Base-by-base conservation (phyloP, 495 filamentous ascomycete species). In the Glarea lozoyensis region DNA sequence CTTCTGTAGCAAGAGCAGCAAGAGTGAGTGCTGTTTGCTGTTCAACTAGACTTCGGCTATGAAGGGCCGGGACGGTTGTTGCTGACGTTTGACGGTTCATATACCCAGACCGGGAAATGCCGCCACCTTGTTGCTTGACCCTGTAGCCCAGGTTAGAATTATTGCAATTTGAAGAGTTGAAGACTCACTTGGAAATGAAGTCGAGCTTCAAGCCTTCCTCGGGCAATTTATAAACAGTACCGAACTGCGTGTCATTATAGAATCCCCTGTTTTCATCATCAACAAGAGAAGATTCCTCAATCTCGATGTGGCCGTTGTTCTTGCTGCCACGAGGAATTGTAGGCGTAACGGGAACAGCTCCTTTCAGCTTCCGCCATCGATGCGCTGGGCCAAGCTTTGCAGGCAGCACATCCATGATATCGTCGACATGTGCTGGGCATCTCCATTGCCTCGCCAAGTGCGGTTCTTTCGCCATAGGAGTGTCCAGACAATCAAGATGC, bases 401-500 rank as follows among this genome's bases (percentile, higher is more conserved):
- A 2, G 68, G 64, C 1, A 71, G 36, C 22, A 60, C 54, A 5
- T 41, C 44, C 2, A 77, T 60, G 12, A 75, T 54, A 20, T 73
- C 68, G 34, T 87, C 83, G 24, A 82, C 69, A 60, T 98, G 92
- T 55, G 79, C 79, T 45, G 92, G 90, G 53, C 92, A 98, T 67
- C 78, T 81, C 88, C 88, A 98, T 20, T 76, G 82, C 39, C 76
- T 69, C 34, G 78, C 68, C 4, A 67, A 46, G 60, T 71, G 55
- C 3, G 90, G 89, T 11, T 86, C 84, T 37, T 78, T 73, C 20
- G 88, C 79, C 56, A 89, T 57, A 20, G 93, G 93, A 2, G 87
- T 85, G 57, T 88, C 78, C 12, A 92, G 64, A 61, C 92, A 98
- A 63, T 97, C 90, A 12, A 96, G 65, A 63, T 98, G 92, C 78